phyloP scores from a whole-genome alignment of 257 asterid genomes.

The Solanum clarkiae region DNA sequence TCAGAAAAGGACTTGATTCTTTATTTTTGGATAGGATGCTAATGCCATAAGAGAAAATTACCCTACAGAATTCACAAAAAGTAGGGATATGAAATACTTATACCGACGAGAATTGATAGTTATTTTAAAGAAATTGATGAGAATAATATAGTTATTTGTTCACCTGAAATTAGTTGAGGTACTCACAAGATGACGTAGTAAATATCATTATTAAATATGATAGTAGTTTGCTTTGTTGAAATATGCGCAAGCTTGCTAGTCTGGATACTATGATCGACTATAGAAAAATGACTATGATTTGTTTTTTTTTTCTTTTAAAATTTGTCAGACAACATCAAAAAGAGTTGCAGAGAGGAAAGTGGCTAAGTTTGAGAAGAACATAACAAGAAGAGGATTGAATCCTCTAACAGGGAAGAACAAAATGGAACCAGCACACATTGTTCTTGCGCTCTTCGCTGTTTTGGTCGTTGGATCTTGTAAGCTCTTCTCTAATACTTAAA shows the following conservation, averaged over 20 bases:
- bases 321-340: conserved; percentile 63
- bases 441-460: conserved; percentile 66
- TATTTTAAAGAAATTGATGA: neutral
- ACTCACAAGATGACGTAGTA: neutral
- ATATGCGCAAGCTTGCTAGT: neutral
- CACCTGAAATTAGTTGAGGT: neutral
- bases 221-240: neutral
- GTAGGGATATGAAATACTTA: neutral
- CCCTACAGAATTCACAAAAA: neutral
- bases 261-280: neutral
- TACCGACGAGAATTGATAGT: neutral
- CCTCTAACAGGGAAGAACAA: conserved; percentile 24
- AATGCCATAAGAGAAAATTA: neutral
- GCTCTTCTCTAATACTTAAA: neutral
- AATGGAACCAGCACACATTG: conserved; percentile 66
- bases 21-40: neutral
- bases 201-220: neutral
- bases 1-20: neutral
- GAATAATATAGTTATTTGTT: neutral
- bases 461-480: conserved; percentile 68
- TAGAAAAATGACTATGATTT: neutral
- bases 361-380: conserved; percentile 81
- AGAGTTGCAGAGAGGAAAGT: conserved; percentile 66
- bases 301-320: neutral
- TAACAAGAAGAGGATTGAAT: conserved; percentile 56